Evolutionary conservation across 1,284 basidiomycete species (phyloP), one percentile per base, ranked within the genome.

Genomic region (Sphaerobolus stellatus): DNA sequence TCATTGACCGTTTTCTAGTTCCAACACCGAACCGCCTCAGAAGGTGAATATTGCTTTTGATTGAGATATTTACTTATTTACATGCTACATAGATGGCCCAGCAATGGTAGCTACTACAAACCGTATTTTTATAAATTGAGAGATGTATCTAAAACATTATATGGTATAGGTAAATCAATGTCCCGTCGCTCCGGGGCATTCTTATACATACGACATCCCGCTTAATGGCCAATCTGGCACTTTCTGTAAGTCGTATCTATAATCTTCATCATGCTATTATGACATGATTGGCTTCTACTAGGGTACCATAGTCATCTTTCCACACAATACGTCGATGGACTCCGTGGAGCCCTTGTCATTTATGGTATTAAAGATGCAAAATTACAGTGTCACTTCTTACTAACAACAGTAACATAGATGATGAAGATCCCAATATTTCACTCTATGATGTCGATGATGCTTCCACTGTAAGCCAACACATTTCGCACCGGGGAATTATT

Each of bases 281-380:
- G 33, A 11, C 11, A 18, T 34, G 33, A 34, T 34, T 18, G 18
- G 33, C 11, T 34, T 34, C n/a, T 11, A 11, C 11, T 18, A 34
- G 33, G 72, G 72, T 73, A 73, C 58, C 72, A 73, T 53, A 48
- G 56, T 16, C 69, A 71, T 51, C 56, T 69, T 46, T 67, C 66
- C 6, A 70, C 70, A n/a, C 79, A 81, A 66, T 82, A 81, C 58
- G 77, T 77, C 44, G 78, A 73, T 57, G 71, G 67, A 14, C 59
- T 68, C 38, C 66, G 71, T 24, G 70, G 70, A 4, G 48, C 63
- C 1, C 40, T 69, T n/a, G 56, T 69, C 55, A 64, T 27, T 63
- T 75, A 75, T 58, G 60, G 74, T 34, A 34, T 18, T 11, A 11
- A n/a, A 50, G 31, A 40, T 33, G 7, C 4, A 7, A n/a, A n/a